Evolutionary conservation across 305 asterid genomes (phyloP).

Genomic region (Plantago rigida): DNA sequence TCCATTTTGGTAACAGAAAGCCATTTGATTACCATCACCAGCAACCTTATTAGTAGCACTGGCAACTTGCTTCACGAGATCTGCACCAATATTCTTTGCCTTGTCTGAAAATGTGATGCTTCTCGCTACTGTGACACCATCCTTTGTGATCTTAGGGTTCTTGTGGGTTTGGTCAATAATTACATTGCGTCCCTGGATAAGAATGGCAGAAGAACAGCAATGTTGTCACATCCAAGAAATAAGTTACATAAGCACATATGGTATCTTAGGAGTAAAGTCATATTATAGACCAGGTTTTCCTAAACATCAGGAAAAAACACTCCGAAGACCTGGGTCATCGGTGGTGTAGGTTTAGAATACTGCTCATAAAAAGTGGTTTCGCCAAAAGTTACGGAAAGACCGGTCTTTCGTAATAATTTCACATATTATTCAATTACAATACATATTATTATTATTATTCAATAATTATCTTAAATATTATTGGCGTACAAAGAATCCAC

Average conservation of each 20-base stretch:
- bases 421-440: no score
- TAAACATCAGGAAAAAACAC: no score
- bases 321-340: no score
- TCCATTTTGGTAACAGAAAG: background rate
- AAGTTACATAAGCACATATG: constrained; percentile 3
- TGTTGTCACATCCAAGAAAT: constrained; percentile 1
- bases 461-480: background rate
- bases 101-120: constrained; percentile 56
- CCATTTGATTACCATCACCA: constrained; percentile 65
- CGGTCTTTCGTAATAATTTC: no score
- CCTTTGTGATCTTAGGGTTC: constrained; percentile 72
- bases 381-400: no score
- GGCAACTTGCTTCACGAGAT: constrained; percentile 82
- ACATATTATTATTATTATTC: no score
- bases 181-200: constrained; percentile 63
- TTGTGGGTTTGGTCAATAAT: constrained; percentile 52
- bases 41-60: constrained; percentile 75
- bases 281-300: no score
- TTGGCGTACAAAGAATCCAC: background rate
- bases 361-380: no score
- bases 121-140: constrained; percentile 85
- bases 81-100: constrained; percentile 74
- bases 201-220: constrained; percentile 18
- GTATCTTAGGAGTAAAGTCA: background rate
- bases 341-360: no score